Evolutionary conservation across 2,329 filamentous ascomycete genomes (phyloP).

Genomic region (Calonectria hongkongensis): DNA sequence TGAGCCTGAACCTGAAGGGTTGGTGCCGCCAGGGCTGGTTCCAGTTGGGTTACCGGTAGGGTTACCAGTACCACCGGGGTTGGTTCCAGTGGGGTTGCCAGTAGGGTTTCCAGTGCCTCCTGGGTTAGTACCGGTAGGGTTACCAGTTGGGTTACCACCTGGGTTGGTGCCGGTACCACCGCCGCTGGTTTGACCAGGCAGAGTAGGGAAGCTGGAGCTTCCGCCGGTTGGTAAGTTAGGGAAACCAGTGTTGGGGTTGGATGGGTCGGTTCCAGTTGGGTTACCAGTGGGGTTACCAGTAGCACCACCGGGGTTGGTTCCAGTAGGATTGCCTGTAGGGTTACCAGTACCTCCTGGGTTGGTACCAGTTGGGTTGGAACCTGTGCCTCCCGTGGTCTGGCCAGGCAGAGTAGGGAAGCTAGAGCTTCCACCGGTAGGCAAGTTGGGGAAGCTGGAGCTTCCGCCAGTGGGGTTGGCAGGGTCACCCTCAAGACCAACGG

Average conservation of each 20-base stretch:
- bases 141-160: neutral
- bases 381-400: neutral
- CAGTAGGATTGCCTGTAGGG: slow-evolving; percentile 8
- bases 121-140: slow-evolving; percentile 2
- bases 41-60: neutral
- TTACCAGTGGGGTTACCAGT: neutral
- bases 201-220: neutral
- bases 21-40: neutral
- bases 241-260: neutral
- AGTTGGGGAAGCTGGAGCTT: neutral
- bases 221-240: neutral
- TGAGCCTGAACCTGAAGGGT: neutral
- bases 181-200: neutral
- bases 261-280: neutral
- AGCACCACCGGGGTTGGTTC: neutral
- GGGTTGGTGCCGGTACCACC: neutral
- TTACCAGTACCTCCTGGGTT: neutral
- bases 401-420: neutral
- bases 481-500: neutral
- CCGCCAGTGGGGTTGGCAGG: neutral
- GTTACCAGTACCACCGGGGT: neutral
- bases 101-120: neutral
- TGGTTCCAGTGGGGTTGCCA: neutral
- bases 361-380: neutral
- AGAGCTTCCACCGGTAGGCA: neutral